Evolutionary conservation across 441 rosid genomes (phyloP), one percentile per base, ranked within the genome.

Genomic region (Populus tomentosa): DNA sequence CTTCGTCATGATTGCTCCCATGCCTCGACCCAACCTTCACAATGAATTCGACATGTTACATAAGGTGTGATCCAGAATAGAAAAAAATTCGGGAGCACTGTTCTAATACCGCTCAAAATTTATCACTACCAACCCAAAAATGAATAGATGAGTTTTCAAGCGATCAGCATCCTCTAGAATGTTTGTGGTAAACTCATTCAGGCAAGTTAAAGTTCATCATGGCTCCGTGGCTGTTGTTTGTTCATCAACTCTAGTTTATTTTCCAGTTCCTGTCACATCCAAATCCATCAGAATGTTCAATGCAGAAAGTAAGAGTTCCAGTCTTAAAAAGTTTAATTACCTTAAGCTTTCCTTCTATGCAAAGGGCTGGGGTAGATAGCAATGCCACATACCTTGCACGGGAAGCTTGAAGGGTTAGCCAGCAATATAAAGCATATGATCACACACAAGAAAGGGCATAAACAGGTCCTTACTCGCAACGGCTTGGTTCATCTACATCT

Each of bases 401-500:
- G 75, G 40, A 79, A 73, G 24, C 6, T 36, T n/a, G 26, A 42
- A 76, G 59, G 53, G 75, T 40, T 69, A 8, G 33, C 11, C 9
- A 73, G 21, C 64, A 59, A 78, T 32, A 26, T 16, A 13, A 18
- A 59, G 20, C 16, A 56, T 1, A 10, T 11, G n/a, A 13, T n/a
- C 18, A 7, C 10, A 69, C 7, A 42, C 36, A 76, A 33, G 53
- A 5, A 65, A 66, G 23, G 33, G 65, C 35, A 65, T 67, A 67
- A 24, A 59, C 56, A 75, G 77, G 74, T 38, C 78, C 87, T 87
- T 87, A 93, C 99, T 97, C 97, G 97, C 99, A 97, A 56, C 98
- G 98, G 80, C 98, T 97, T 77, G 98, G 99, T 84, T 96, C 98
- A 68, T 93, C 99, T 8, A 96, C 92, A 79, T 91, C 98, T 53